Evolutionary conservation across 352 stramenopile genomes (phyloP), one percentile per base, ranked within the genome.

Genomic region (Phytophthora sojae): DNA sequence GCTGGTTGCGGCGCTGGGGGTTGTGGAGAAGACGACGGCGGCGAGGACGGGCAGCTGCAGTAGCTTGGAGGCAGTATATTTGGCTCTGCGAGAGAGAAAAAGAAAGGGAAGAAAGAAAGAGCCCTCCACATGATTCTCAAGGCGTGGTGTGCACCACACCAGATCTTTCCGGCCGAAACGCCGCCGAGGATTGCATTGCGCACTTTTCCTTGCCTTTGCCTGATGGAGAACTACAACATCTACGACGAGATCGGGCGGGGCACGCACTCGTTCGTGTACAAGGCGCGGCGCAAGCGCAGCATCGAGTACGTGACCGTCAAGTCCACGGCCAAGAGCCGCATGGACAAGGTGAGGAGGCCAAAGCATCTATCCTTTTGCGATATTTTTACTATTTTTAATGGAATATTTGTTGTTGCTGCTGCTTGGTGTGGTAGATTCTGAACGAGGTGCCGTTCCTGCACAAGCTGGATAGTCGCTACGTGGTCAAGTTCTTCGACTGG

Each of bases 221-320:
- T 35, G 7, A 98, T 98, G 93, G 93, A 98, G 70, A 97, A 98
- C 75, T 98, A 98, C 85, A 96, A 95, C 77, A 97, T 98, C 61
- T 97, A 97, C 70, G 90, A 98, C 72, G 93, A 98, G 77, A 95
- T 98, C 69, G 93, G 93, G 8, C 87, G 86, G 56, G 94, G 94
- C n/a, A 86, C 87, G 57, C 83, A 96, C 79, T 97, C 91, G 54
- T 94, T 97, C 64, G 92, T 98, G 71, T 98, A 97, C 86, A 97
- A 98, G 76, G 92, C 92, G 37, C 70, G 91, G 14, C 89, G 91
- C 64, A 98, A 98, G 80, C 91, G 93, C 64, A 97, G 82, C 57
- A 96, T 98, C 76, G 88, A 97, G 73, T 98, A 97, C 70, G 90
- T 98, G 39, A 93, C 94, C 12, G 94, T 98, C 66, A 98, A 98